Percentiles rank a stretch among this genome's conserved stretches.
phyloP scores from a whole-genome alignment of 1,284 basidiomycete species.

The Stygiomarasmius scandens region DNA sequence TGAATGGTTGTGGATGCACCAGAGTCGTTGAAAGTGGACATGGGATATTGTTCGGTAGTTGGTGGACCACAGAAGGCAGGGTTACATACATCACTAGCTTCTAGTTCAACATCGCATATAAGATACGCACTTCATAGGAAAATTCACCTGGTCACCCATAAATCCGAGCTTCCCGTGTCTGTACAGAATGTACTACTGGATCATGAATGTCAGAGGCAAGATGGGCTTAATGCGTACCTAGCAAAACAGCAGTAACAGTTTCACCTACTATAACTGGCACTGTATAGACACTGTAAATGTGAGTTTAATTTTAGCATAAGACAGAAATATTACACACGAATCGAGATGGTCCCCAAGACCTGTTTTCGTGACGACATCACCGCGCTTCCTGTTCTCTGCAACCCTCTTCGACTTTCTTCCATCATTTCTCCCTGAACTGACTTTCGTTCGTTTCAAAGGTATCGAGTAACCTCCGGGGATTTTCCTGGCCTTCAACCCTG shows the following conservation, averaged over 20 bases:
- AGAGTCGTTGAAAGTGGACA: slow-evolving; percentile 27
- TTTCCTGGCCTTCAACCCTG: not conserved
- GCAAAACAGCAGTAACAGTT: slow-evolving; percentile 35
- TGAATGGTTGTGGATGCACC: slow-evolving; percentile 28
- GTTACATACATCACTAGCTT: slow-evolving; percentile 31
- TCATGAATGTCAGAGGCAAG: not conserved
- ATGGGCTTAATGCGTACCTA: slow-evolving; percentile 30
- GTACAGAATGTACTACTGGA: slow-evolving; percentile 7
- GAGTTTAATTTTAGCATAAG: not conserved
- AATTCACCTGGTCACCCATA: slow-evolving; percentile 35
- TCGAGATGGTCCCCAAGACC: slow-evolving; percentile 18
- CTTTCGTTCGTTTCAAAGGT: not conserved
- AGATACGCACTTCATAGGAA: too few relatives aligned
- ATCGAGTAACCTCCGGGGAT: not conserved
- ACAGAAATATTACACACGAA: slow-evolving; percentile 8
- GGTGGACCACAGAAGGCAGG: slow-evolving; percentile 25
- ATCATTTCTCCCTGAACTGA: not conserved
- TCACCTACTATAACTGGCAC: slow-evolving; percentile 36
- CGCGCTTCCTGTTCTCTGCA: not conserved
- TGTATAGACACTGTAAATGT: slow-evolving; percentile 33
- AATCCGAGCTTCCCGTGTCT: slow-evolving; percentile 41
- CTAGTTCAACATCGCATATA: too few relatives aligned
- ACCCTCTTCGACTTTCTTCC: not conserved
- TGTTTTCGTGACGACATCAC: slow-evolving; percentile 11
- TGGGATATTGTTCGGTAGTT: slow-evolving; percentile 23